phyloP scores from a whole-genome alignment of 1,139 yeast species.

The Trichomonascaceae sp. region DNA sequence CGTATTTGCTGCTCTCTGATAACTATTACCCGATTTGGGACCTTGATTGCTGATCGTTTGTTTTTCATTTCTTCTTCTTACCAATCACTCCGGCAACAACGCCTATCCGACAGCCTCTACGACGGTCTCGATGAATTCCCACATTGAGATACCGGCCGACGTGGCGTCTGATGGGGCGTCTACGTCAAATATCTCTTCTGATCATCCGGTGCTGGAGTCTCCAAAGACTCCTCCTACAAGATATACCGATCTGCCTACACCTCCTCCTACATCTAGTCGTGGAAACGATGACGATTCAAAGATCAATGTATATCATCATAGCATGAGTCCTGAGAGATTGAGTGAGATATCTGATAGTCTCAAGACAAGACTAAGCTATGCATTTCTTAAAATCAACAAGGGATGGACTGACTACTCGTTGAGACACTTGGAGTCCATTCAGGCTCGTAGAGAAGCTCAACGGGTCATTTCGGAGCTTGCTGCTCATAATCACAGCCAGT shows the following conservation, averaged over 20 bases:
- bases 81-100: not conserved
- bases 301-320: not conserved
- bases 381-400: slow-evolving; percentile 40
- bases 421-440: slow-evolving; percentile 22
- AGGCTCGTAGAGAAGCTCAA: slow-evolving; percentile 7
- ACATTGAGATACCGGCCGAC: not conserved
- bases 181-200: not conserved
- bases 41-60: not conserved
- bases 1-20: not conserved
- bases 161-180: not conserved
- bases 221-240: slow-evolving; percentile 5
- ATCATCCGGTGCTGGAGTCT: not conserved
- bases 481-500: not conserved
- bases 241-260: slow-evolving; percentile 4
- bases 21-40: not conserved
- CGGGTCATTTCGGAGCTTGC: slow-evolving; percentile 8
- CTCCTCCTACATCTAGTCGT: slow-evolving; percentile 3
- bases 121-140: not conserved
- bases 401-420: slow-evolving; percentile 28
- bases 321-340: slow-evolving; percentile 6
- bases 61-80: not conserved
- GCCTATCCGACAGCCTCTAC: not conserved
- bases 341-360: slow-evolving; percentile 26
- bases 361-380: slow-evolving; percentile 42
- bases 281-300: not conserved